These are phyloP conservation scores for Thymus mandschuricus DNA, from an alignment of 257 asterid species.

Conservation along the genomic window DNA sequence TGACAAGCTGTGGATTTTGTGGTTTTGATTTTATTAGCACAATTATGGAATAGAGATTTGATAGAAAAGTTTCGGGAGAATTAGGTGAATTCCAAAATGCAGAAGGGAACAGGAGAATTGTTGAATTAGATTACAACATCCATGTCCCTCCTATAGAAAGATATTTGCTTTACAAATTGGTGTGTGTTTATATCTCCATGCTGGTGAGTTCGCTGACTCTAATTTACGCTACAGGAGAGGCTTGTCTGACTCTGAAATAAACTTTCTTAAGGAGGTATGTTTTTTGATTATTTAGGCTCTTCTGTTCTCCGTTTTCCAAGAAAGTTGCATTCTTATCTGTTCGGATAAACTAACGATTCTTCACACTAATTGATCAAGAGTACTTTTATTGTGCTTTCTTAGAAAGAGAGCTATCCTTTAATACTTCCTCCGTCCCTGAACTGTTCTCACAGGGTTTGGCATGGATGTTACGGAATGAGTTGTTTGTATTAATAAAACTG, in stretches of 20 bases:
- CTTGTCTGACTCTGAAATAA: constrained; percentile 78
- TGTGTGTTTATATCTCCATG: constrained; percentile 24
- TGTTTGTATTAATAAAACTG: too few relatives aligned
- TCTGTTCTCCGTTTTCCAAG: constrained; percentile 15
- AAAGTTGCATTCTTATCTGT: constrained; percentile 23
- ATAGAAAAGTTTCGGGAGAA: not conserved
- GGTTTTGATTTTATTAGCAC: not conserved
- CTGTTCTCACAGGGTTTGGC: too few relatives aligned
- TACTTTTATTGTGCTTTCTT: not conserved
- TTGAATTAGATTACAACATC: not conserved
- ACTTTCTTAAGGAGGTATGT: constrained; percentile 82
- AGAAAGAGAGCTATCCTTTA: constrained; percentile 10
- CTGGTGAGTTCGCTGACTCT: constrained; percentile 35
- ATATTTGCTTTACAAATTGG: not conserved
- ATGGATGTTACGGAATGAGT: too few relatives aligned
- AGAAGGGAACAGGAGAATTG: not conserved
- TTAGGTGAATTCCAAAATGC: too few relatives aligned
- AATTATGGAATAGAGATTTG: not conserved
- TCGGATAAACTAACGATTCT: constrained; percentile 16
- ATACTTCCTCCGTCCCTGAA: too few relatives aligned
- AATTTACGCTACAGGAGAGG: constrained; percentile 77
- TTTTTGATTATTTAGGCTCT: constrained; percentile 15
- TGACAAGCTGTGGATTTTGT: not conserved
- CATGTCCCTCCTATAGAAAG: constrained; percentile 7
- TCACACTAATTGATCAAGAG: not conserved